Percentiles rank a stretch among this genome's conserved stretches.
These are phyloP conservation scores for Auricularia heimuer DNA, from an alignment of 768 basidiomycete species.

Conservation along the genomic window DNA sequence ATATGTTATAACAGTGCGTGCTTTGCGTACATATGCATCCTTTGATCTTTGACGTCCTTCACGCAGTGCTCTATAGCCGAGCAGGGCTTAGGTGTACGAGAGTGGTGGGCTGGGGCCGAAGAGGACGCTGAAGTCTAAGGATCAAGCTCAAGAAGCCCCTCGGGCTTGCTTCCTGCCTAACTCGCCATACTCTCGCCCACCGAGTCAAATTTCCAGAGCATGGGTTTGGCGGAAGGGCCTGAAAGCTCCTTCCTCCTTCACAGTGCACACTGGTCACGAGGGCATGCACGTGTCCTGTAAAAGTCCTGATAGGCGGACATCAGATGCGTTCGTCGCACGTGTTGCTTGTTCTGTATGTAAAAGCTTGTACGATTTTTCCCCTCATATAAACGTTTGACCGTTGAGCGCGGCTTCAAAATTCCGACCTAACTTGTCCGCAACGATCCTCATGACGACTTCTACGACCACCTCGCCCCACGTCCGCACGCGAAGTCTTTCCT, in stretches of 20 bases:
- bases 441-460: not conserved
- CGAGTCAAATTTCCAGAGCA: too few relatives aligned
- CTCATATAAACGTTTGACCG: not conserved
- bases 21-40: not conserved
- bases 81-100: conserved; percentile 53
- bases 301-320: not conserved
- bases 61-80: conserved; percentile 70
- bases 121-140: not conserved
- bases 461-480: not conserved
- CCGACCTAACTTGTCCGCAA: not conserved
- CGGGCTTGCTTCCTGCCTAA: too few relatives aligned
- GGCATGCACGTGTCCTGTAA: not conserved
- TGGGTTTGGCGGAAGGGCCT: too few relatives aligned
- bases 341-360: not conserved
- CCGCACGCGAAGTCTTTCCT: not conserved
- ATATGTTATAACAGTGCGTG: conserved; percentile 59
- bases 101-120: conserved; percentile 11
- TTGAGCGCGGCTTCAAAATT: not conserved
- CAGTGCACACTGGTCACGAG: too few relatives aligned
- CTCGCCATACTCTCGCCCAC: too few relatives aligned
- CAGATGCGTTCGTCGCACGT: not conserved
- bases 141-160: not conserved
- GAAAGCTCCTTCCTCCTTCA: too few relatives aligned
- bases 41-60: conserved; percentile 1
- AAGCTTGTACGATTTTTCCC: not conserved